Percentiles rank a stretch among this genome's conserved stretches.
These are phyloP conservation scores for Vitis rupestris DNA, from an alignment of 164 flowering plant genomes.

Conservation along the genomic window DNA sequence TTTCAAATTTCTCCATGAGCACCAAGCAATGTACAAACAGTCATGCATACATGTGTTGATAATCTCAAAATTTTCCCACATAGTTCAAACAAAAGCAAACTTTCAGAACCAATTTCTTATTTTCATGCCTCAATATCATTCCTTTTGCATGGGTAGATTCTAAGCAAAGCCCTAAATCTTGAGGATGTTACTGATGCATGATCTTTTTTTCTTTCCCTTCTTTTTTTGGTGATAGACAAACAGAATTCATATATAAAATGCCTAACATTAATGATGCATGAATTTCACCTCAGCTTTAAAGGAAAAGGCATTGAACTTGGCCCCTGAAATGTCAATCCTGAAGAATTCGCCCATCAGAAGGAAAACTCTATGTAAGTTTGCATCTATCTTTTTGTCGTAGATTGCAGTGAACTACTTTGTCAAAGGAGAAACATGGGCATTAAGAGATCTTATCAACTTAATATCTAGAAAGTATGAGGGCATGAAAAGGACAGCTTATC, in stretches of 20 bases:
- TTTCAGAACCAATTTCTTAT: background rate
- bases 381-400: background rate
- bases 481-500: too few species aligned
- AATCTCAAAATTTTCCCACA: background rate
- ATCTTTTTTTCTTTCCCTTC: too few species aligned
- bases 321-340: background rate
- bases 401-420: constrained; percentile 1
- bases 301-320: background rate
- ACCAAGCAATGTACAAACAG: background rate
- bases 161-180: background rate
- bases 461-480: too few species aligned
- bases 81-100: background rate
- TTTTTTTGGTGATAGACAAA: too few species aligned
- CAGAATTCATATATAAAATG: too few species aligned
- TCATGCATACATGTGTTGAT: background rate
- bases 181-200: background rate
- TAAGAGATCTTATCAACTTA: constrained; percentile 4
- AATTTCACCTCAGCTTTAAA: background rate
- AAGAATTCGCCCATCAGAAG: background rate
- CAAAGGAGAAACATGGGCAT: constrained; percentile 9
- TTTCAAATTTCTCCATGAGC: too few species aligned
- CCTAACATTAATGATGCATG: background rate
- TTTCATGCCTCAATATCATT: background rate
- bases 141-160: background rate
- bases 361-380: background rate